Percentiles rank a stretch among this genome's conserved stretches.
phyloP scores from a whole-genome alignment of 2,329 filamentous ascomycete genomes.

The Eutypella sp. region DNA sequence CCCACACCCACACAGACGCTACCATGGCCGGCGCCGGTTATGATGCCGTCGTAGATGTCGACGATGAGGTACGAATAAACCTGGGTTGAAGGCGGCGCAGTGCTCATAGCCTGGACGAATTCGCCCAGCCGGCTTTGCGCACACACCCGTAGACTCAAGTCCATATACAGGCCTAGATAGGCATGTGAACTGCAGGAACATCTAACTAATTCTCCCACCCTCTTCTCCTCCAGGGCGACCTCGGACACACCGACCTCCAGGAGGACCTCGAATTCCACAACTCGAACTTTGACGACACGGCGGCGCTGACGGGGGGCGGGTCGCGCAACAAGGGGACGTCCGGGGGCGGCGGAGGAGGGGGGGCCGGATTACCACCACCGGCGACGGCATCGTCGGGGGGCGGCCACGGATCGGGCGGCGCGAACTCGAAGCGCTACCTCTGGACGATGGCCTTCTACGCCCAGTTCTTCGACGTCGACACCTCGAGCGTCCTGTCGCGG shows the following conservation, averaged over 20 bases:
- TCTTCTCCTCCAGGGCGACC: constrained; percentile 65
- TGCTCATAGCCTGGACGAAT: too few relatives aligned
- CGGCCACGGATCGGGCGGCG: constrained; percentile 24
- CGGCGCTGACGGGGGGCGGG: constrained; percentile 42
- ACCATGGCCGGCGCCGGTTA: constrained; percentile 82
- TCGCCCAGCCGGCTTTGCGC: too few relatives aligned
- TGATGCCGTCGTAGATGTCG: constrained; percentile 95
- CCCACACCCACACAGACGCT: constrained; percentile 1
- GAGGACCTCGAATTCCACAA: constrained; percentile 99
- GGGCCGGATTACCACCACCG: constrained; percentile 51
- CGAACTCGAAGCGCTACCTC: constrained; percentile 71
- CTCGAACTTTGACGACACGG: constrained; percentile 70
- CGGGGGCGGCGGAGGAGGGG: constrained; percentile 36
- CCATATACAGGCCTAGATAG: too few relatives aligned
- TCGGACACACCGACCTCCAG: constrained; percentile 96
- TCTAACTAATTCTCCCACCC: constrained; percentile 7
- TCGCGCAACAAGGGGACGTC: constrained; percentile 45
- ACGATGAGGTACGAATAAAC: constrained; percentile 71
- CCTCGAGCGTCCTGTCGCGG: constrained; percentile 77
- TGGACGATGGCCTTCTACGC: constrained; percentile 93
- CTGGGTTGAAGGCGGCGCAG: too few relatives aligned
- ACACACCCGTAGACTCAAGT: too few relatives aligned
- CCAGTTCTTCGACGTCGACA: constrained; percentile 98
- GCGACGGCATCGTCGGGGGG: constrained; percentile 41
- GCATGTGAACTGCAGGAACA: neutral